Evolutionary conservation across 257 asterid genomes (phyloP), one percentile per base, ranked within the genome.

Genomic region (Mentha longifolia): DNA sequence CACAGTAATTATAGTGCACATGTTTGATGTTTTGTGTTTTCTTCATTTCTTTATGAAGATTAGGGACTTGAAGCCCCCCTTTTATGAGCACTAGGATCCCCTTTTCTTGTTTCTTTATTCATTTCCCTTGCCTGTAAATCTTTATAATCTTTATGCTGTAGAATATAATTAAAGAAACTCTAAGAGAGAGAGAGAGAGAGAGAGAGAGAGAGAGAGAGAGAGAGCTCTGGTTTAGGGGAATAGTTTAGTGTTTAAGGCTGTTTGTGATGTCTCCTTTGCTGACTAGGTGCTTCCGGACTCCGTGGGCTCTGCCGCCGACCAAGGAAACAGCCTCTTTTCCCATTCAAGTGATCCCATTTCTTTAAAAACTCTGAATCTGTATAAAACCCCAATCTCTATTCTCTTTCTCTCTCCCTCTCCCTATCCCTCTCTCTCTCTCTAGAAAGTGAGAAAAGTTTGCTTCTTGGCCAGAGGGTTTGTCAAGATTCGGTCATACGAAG

Each of bases 221-320:
- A 46, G 80, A 56, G 5, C 68, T 78, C 78, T 80, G 83, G 78
- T 85, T 82, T 79, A 77, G 76, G 77, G 71, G 84, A 90, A 83
- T 90, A 85, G 74, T 85, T 85, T 79, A 93, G 89, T 82, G 88
- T 81, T 83, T 52, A 75, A 80, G 73, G 68, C 83, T 81, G 91
- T 78, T 78, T 83, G 76, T 82, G 37, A 76, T 89, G 96, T 93
- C 95, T 81, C 95, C 96, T 85, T 68, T 65, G 93, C 89, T 90
- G 89, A 85, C 91, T 79, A 75, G 91, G 86, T 79, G 65, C 37
- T 67, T 77, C 96, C 97, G 95, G 81, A 79, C 84, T 86, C 88
- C 78, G 85, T 84, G 98, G 96, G 82, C 92, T 84, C 84, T 92
- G 98, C 97, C 86, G 80, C 84, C 92, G 86, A 81, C 88, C 89